phyloP scores from a whole-genome alignment of 73 alveolate genomes.

The Symbiodinium natans region DNA sequence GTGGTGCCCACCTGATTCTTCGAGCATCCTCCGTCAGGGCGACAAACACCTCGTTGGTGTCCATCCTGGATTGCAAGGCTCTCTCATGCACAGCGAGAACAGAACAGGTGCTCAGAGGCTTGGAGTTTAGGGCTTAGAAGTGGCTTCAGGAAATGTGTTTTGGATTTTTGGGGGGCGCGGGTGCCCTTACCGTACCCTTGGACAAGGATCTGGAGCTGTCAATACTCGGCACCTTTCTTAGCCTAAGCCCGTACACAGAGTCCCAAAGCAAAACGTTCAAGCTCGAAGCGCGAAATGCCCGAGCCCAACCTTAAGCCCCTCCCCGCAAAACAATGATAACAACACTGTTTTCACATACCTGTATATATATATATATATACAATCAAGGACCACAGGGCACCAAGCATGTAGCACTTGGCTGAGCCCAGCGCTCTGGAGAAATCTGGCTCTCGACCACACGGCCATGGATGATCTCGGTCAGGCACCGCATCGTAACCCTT shows the following conservation, averaged over 20 bases:
- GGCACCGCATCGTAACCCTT: not conserved
- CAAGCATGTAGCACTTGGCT: not conserved
- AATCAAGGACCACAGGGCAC: not conserved
- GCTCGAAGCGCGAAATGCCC: no score
- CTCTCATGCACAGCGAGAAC: not conserved
- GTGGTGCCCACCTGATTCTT: slow-evolving; percentile 64
- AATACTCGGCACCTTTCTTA: no score
- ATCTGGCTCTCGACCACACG: slow-evolving; percentile 63
- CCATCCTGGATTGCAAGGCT: not conserved
- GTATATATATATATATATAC: no score
- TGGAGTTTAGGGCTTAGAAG: no score
- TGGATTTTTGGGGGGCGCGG: no score
- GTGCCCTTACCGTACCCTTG: no score
- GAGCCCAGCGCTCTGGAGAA: not conserved
- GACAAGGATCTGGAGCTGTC: no score
- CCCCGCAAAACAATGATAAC: not conserved
- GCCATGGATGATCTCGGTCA: slow-evolving; percentile 16
- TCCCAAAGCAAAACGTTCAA: no score
- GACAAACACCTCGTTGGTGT: slow-evolving; percentile 73
- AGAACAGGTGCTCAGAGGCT: no score
- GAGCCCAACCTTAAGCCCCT: no score
- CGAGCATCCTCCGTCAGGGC: slow-evolving; percentile 75
- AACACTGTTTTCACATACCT: not conserved
- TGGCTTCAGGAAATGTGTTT: no score
- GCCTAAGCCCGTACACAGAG: no score